Base-by-base conservation (phyloP, 2,329 filamentous ascomycete genomes). In the Talaromyces islandicus region DNA sequence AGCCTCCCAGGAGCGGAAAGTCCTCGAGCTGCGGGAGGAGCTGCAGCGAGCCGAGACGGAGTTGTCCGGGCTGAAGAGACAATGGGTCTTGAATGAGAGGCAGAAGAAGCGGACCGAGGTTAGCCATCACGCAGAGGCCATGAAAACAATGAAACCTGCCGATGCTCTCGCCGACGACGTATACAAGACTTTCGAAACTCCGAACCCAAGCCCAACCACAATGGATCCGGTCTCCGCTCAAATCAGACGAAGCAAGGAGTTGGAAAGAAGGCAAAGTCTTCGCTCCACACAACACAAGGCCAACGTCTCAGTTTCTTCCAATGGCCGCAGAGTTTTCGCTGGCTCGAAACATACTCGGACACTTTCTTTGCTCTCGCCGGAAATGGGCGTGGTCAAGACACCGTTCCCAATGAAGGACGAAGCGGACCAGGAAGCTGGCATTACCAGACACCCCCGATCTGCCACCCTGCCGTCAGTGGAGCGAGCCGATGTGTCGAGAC, bases 21-120 rank as follows among this genome's bases (percentile, higher is more conserved):
- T 99, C 1, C 78, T 99, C 60, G 94, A 97, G 75, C 80, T 99
- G 57, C 89, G 88, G 62, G 94, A 99, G 73, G 93, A 97, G 74
- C 80, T 99, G n/a, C 78, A 81, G 25, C 88, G 87, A 62, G 93
- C 94, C 6, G 93, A 99, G 72, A 77, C 80, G 12, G 89, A 96
- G 53, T 80, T 99, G 46, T 79, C 80, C 53, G 83, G 80, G 48
- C 80, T 99, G 63, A 97, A 97, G 80, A 88, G 85, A 68, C 88
- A 92, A 73, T 97, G 91, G 88, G 85, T 90, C 1, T 77, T 81
- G 14, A 86, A 92, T 62, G 92, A 97, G 71, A 86, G 85, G 53
- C 83, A 85, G 61, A 91, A 86, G 76, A 93, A 93, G 76, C 84
- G 86, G 61, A 85, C 85, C 3, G 85, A 91, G 62, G 81, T 85